phyloP scores from a whole-genome alignment of 169 alveolate genomes.

The Amoebophrya sp. region DNA sequence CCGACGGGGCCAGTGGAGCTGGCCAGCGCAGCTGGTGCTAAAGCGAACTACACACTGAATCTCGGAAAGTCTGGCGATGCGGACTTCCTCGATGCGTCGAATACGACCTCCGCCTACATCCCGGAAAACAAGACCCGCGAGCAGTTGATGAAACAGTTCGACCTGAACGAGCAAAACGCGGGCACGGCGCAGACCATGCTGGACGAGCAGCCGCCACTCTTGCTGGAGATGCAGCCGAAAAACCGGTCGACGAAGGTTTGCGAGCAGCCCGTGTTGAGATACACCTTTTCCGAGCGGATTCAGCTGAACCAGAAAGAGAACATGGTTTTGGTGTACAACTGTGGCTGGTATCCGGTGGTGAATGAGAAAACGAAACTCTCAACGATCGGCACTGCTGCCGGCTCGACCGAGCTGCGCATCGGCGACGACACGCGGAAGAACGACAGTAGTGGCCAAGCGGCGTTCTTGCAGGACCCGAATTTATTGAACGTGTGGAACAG shows the following conservation, averaged over 20 bases:
- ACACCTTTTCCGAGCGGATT: background rate
- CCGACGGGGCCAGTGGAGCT: background rate
- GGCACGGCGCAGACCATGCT: background rate
- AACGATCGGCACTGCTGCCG: too few species aligned
- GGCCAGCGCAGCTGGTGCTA: too few species aligned
- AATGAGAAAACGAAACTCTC: too few species aligned
- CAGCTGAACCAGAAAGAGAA: background rate
- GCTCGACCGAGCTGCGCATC: too few species aligned
- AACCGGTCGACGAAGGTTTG: background rate
- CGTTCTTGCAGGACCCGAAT: background rate
- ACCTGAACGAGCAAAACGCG: too few species aligned
- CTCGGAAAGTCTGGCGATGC: background rate
- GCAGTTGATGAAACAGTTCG: background rate
- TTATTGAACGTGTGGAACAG: background rate
- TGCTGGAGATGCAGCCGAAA: conserved; percentile 9
- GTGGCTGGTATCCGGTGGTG: conserved; percentile 15
- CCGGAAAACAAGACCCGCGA: background rate
- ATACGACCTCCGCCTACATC: background rate
- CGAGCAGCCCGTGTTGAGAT: background rate
- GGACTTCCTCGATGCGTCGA: background rate
- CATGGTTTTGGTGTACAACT: background rate
- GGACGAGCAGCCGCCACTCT: background rate
- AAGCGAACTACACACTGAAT: too few species aligned
- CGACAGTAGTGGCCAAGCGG: background rate
- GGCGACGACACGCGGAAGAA: conserved; percentile 15